Conservation (phyloP, 1,284 basidiomycete species). For the Ganoderma meredithae region DNA sequence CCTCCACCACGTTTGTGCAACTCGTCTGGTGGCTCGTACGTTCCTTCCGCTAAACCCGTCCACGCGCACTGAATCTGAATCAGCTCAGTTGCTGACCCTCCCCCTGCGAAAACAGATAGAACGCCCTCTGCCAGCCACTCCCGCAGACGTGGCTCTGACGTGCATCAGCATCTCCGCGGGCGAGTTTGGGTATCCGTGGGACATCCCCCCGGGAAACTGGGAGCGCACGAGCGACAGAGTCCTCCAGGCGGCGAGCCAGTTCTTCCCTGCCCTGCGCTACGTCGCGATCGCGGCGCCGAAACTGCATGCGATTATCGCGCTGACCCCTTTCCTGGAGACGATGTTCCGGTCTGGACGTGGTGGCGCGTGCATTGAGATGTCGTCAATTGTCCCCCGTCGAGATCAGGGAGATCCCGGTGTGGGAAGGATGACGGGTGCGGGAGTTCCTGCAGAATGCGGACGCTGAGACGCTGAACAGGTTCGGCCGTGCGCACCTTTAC, state of each 20-base stretch:
- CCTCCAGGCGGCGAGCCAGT: neutral
- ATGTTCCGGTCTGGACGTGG: conserved; percentile 17
- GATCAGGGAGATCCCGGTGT: conserved; percentile 19
- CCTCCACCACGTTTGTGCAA: neutral
- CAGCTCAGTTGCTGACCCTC: neutral
- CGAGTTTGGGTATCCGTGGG: neutral
- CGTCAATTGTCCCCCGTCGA: neutral
- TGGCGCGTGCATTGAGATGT: conserved; percentile 14
- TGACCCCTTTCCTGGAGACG: neutral
- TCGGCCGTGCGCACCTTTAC: too few relatives aligned
- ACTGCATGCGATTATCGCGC: neutral
- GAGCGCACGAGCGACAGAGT: neutral
- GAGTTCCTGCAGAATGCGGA: conserved; percentile 15
- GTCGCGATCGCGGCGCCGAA: conserved; percentile 7
- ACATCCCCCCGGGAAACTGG: neutral
- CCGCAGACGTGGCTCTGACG: neutral
- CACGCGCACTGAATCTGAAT: too few relatives aligned
- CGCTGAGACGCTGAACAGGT: neutral
- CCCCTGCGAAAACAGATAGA: neutral
- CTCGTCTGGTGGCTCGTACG: neutral
- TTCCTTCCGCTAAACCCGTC: neutral
- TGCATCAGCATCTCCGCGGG: neutral
- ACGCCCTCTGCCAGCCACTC: neutral
- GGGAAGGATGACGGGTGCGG: conserved; percentile 21
- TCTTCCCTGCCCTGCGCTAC: conserved; percentile 12